phyloP scores from a whole-genome alignment of 129 eudicot genomes.

The Artemisia annua region DNA sequence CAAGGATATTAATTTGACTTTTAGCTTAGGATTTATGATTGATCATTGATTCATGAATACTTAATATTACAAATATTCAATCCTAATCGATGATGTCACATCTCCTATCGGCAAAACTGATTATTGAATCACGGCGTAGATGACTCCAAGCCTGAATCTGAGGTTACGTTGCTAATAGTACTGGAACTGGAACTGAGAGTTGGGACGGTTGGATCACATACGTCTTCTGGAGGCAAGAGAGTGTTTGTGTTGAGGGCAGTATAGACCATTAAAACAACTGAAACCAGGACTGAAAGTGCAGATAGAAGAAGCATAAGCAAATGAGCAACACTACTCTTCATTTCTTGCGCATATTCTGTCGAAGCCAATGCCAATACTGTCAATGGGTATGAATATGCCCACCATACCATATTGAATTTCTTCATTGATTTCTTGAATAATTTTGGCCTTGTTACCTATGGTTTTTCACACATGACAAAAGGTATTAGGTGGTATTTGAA shows the following conservation, averaged over 20 bases:
- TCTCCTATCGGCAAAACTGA: neutral
- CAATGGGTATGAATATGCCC: constrained; percentile 62
- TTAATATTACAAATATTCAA: constrained; percentile 13
- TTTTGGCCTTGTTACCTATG: constrained; percentile 51
- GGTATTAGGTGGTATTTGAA: neutral
- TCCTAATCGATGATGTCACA: constrained; percentile 12
- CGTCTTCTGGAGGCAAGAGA: constrained; percentile 33
- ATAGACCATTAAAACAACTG: constrained; percentile 46
- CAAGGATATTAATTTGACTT: neutral
- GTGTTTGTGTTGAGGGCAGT: constrained; percentile 45
- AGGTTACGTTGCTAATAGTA: neutral
- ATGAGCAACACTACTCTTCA: constrained; percentile 43
- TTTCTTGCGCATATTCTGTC: constrained; percentile 54
- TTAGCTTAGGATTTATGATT: neutral
- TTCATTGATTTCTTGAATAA: constrained; percentile 67
- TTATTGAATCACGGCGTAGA: neutral
- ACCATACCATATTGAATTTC: constrained; percentile 66
- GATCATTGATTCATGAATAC: constrained; percentile 22
- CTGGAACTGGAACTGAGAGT: constrained; percentile 1
- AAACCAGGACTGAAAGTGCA: constrained; percentile 47
- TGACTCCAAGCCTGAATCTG: neutral
- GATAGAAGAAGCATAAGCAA: constrained; percentile 51
- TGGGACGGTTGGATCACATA: constrained; percentile 19
- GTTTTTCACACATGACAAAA: neutral
- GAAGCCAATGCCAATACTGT: constrained; percentile 59